phyloP scores from a whole-genome alignment of 2,329 filamentous ascomycete genomes.

The Aspergillus floridensis region DNA sequence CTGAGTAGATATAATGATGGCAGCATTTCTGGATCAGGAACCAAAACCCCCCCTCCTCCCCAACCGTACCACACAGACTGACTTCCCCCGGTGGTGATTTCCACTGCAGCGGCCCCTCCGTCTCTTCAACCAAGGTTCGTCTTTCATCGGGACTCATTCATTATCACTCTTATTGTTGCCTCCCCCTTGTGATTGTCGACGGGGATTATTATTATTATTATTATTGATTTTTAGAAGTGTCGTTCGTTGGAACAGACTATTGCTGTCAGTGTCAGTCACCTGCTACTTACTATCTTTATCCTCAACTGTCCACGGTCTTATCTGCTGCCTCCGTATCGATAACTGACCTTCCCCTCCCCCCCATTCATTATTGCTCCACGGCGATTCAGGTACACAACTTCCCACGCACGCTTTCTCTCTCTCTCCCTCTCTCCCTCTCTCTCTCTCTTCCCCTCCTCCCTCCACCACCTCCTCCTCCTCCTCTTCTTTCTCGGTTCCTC shows the following conservation, averaged over 20 bases:
- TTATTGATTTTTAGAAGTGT: not conserved
- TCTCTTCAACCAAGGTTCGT: slow-evolving; percentile 13
- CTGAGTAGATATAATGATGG: too few relatives aligned
- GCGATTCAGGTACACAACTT: not conserved
- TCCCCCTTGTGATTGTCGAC: too few relatives aligned
- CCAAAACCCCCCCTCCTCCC: not conserved
- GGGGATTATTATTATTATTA: too few relatives aligned
- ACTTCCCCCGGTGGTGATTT: not conserved
- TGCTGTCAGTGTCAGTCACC: too few relatives aligned
- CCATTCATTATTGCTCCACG: not conserved
- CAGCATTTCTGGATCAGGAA: not conserved
- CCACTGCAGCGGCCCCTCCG: not conserved
- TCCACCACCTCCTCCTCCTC: not conserved
- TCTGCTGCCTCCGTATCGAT: not conserved
- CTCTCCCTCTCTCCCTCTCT: not conserved
- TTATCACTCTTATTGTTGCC: not conserved
- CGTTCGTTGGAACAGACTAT: not conserved
- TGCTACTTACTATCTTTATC: too few relatives aligned
- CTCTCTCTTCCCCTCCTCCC: not conserved
- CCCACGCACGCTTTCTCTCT: not conserved
- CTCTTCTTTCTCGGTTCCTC: not conserved
- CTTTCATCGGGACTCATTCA: not conserved
- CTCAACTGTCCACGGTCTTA: not conserved
- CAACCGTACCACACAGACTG: too few relatives aligned
- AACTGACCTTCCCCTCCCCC: not conserved